Percentiles rank a stretch among this genome's conserved stretches.
These are phyloP conservation scores for Scleroderma citrinum DNA, from an alignment of 768 basidiomycete species.

Conservation along the genomic window DNA sequence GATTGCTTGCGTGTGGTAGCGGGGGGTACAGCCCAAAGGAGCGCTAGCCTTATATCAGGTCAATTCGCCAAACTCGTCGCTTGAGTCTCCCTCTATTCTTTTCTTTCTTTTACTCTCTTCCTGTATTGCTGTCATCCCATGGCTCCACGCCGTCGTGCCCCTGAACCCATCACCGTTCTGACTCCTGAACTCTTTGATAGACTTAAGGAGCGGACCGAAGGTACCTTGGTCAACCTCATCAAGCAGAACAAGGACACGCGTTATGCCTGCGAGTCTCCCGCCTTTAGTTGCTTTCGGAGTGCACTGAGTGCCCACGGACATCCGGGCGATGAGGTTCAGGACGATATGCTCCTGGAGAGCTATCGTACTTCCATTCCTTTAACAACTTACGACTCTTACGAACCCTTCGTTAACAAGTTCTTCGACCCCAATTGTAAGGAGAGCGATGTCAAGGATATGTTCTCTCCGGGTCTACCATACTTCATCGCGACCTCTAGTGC, in stretches of 20 bases:
- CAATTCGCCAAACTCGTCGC: too few relatives aligned
- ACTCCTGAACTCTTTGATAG: not conserved
- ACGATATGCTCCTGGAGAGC: constrained; percentile 6
- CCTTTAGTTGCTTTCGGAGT: constrained; percentile 8
- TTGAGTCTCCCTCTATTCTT: too few relatives aligned
- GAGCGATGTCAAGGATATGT: constrained; percentile 16
- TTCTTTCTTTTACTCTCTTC: too few relatives aligned
- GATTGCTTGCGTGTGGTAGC: too few relatives aligned
- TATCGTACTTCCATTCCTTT: constrained; percentile 14
- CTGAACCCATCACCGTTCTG: constrained; percentile 13
- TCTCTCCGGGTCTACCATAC: constrained; percentile 18
- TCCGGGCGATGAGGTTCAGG: constrained; percentile 1
- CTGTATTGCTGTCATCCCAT: too few relatives aligned
- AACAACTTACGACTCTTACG: constrained; percentile 17
- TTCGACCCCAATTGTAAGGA: constrained; percentile 1
- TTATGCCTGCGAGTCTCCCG: constrained; percentile 10
- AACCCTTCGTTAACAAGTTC: constrained; percentile 11
- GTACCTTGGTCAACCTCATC: constrained; percentile 8
- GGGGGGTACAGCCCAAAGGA: too few relatives aligned
- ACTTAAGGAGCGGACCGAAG: constrained; percentile 1
- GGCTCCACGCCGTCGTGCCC: constrained; percentile 7
- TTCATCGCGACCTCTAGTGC: constrained; percentile 14
- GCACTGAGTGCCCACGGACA: constrained; percentile 6
- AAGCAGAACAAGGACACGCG: constrained; percentile 11
- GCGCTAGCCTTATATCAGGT: too few relatives aligned